Conservation (phyloP, 768 basidiomycete genomes). For the Rhodotorula graminis region DNA sequence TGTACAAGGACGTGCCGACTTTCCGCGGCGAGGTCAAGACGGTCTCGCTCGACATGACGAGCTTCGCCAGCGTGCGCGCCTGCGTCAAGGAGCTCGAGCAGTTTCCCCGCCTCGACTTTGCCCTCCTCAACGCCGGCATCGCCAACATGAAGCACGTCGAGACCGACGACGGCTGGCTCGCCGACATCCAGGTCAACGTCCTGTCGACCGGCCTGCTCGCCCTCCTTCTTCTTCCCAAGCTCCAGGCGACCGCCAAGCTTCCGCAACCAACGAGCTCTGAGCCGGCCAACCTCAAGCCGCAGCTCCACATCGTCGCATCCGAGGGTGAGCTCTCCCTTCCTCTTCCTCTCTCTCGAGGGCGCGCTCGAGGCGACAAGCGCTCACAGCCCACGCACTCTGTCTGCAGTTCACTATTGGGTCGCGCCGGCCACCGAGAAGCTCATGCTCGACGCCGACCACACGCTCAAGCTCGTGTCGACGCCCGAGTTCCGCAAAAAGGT, state of each 20-base stretch:
- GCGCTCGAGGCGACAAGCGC: too few species aligned
- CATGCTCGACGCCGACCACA: background rate
- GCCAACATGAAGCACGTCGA: background rate
- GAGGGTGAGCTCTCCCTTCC: background rate
- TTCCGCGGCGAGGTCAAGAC: slow-evolving; percentile 3
- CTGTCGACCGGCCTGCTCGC: background rate
- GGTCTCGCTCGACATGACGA: background rate
- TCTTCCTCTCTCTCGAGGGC: too few species aligned
- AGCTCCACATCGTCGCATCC: background rate
- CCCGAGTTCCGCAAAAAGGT: background rate
- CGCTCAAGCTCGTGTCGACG: background rate
- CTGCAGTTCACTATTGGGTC: background rate
- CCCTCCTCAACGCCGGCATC: background rate
- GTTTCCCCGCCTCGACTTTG: background rate
- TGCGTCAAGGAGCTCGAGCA: background rate
- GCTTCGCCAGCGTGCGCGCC: background rate
- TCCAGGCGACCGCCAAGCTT: background rate
- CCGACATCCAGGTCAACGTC: slow-evolving; percentile 1
- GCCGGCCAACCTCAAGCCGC: background rate
- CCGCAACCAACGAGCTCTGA: background rate
- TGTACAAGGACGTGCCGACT: background rate
- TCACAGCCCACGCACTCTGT: background rate
- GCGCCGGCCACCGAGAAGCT: background rate
- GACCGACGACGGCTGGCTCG: background rate
- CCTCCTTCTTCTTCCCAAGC: background rate